phyloP scores from a whole-genome alignment of 805 yeast genomes.

The Candida krabiensis region DNA sequence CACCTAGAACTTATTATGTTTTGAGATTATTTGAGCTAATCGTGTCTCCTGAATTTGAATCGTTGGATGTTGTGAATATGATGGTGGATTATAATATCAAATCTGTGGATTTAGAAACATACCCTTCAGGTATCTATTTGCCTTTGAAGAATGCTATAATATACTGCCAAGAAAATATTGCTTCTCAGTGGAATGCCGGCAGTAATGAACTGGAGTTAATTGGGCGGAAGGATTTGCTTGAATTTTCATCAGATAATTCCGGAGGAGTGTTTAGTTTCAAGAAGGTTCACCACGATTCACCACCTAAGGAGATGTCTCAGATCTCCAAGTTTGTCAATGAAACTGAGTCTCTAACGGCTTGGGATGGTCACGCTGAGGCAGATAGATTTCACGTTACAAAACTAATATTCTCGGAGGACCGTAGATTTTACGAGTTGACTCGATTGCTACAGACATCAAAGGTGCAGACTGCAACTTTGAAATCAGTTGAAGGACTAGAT shows the following conservation, averaged over 20 bases:
- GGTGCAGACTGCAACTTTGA: slow-evolving; percentile 51
- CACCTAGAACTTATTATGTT: slow-evolving; percentile 65
- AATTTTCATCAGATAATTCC: slow-evolving; percentile 12
- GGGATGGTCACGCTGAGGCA: slow-evolving; percentile 72
- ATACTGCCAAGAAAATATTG: slow-evolving; percentile 51
- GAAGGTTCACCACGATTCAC: slow-evolving; percentile 5
- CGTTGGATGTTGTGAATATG: slow-evolving; percentile 56
- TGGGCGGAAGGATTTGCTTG: slow-evolving; percentile 64
- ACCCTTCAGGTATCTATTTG: slow-evolving; percentile 68
- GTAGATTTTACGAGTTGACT: slow-evolving; percentile 77
- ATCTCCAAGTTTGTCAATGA: slow-evolving; percentile 39
- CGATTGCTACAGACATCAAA: slow-evolving; percentile 68
- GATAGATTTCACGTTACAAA: slow-evolving; percentile 68
- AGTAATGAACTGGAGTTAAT: slow-evolving; percentile 51
- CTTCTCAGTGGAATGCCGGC: slow-evolving; percentile 43
- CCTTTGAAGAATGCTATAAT: slow-evolving; percentile 65
- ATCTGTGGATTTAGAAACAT: slow-evolving; percentile 56
- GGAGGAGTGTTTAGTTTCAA: slow-evolving; percentile 5
- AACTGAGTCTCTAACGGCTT: slow-evolving; percentile 51
- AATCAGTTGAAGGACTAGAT: slow-evolving; percentile 36
- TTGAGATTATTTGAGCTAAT: slow-evolving; percentile 62
- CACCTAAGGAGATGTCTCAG: slow-evolving; percentile 42
- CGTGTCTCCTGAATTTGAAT: slow-evolving; percentile 51
- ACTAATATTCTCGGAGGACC: slow-evolving; percentile 71
- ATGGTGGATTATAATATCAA: slow-evolving; percentile 59